phyloP scores from a whole-genome alignment of 352 stramenopile genomes.

The Pythium chondricola region DNA sequence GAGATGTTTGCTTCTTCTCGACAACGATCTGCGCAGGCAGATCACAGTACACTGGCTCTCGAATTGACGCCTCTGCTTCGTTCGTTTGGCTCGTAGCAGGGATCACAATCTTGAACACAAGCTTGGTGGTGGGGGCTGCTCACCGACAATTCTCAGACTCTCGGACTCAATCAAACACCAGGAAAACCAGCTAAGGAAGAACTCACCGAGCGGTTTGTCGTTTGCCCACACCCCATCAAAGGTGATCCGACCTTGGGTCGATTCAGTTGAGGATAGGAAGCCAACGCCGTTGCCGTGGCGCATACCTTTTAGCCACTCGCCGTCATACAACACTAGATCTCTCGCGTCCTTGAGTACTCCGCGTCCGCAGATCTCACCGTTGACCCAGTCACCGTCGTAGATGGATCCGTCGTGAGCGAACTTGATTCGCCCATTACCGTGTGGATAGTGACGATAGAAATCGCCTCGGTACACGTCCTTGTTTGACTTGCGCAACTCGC shows the following conservation, averaged over 20 bases:
- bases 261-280: background rate
- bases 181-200: too few species aligned
- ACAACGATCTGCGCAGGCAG: constrained; percentile 3
- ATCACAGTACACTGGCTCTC: constrained; percentile 6
- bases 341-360: constrained; percentile 17
- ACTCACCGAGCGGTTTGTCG: constrained; percentile 5
- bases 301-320: constrained; percentile 29
- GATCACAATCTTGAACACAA: constrained; percentile 6
- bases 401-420: constrained; percentile 14
- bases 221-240: constrained; percentile 16
- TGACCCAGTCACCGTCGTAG: constrained; percentile 41
- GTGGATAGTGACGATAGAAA: constrained; percentile 33
- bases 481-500: constrained; percentile 26
- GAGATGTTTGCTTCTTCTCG: constrained; percentile 7
- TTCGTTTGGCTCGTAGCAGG: background rate
- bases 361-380: constrained; percentile 17
- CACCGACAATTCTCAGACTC: too few species aligned
- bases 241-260: background rate
- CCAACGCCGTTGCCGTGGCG: constrained; percentile 28
- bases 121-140: background rate
- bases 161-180: too few species aligned
- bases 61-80: background rate
- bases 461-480: constrained; percentile 34
- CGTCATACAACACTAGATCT: constrained; percentile 30
- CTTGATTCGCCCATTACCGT: constrained; percentile 30